A percentile compares a stretch with the other conserved stretches of the same genome.
Evolutionary conservation across 371 early-diverging fungal genomes (phyloP).

Genomic region (Mortierella sp.): DNA sequence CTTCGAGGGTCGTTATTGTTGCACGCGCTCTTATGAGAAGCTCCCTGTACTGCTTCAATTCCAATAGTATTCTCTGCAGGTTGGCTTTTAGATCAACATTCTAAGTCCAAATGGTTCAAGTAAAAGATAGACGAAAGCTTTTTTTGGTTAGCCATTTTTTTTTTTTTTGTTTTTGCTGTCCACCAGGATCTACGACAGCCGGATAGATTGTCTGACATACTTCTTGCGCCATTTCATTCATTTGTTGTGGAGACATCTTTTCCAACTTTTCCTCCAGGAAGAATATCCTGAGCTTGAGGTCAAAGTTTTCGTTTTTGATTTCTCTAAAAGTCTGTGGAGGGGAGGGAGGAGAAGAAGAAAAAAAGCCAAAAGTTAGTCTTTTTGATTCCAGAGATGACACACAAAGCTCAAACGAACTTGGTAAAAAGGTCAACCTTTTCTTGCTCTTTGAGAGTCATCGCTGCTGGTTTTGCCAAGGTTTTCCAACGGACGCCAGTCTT

Average conservation of each 20-base stretch:
- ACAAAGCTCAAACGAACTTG: too few species aligned
- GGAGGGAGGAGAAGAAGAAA: too few species aligned
- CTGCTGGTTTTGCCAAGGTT: constrained; percentile 42
- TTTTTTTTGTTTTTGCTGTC: too few species aligned
- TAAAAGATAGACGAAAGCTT: neutral
- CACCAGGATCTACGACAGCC: too few species aligned
- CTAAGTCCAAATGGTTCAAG: constrained; percentile 28
- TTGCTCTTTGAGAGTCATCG: constrained; percentile 69
- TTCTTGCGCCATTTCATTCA: constrained; percentile 66
- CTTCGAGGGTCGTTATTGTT: constrained; percentile 60
- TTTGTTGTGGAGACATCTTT: constrained; percentile 67
- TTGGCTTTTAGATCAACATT: constrained; percentile 67
- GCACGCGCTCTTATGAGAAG: constrained; percentile 59
- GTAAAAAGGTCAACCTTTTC: too few species aligned
- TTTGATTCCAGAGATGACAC: neutral
- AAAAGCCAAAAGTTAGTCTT: neutral
- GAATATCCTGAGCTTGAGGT: constrained; percentile 74
- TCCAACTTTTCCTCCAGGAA: constrained; percentile 70
- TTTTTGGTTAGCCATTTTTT: too few species aligned
- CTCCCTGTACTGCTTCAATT: constrained; percentile 62
- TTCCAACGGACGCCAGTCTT: constrained; percentile 41
- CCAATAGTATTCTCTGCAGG: constrained; percentile 59
- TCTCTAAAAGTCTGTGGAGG: constrained; percentile 71
- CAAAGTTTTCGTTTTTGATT: constrained; percentile 76
- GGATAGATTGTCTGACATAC: too few species aligned